These are phyloP conservation scores for Apiotrichum montevideense DNA, from an alignment of 1,284 basidiomycete genomes.

Conservation along the genomic window DNA sequence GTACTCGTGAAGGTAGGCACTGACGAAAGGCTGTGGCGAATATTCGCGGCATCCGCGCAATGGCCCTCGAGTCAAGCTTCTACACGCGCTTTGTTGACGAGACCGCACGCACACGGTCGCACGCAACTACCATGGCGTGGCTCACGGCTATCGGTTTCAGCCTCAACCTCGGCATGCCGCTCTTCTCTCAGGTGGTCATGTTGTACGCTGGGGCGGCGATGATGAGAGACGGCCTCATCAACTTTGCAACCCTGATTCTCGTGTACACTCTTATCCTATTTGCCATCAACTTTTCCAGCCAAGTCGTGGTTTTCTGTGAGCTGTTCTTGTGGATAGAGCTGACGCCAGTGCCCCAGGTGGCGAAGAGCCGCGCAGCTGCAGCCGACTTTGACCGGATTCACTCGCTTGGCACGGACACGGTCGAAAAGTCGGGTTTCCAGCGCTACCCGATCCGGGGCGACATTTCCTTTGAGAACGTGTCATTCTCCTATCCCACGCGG, in stretches of 20 bases:
- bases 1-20: slow-evolving; percentile 26
- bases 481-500: slow-evolving; percentile 77
- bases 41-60: slow-evolving; percentile 76
- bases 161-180: slow-evolving; percentile 72
- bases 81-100: slow-evolving; percentile 61
- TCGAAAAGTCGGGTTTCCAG: slow-evolving; percentile 62
- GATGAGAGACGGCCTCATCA: slow-evolving; percentile 71
- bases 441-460: slow-evolving; percentile 61
- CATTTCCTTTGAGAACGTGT: slow-evolving; percentile 63
- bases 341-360: slow-evolving; percentile 63
- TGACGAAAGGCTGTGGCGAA: slow-evolving; percentile 65
- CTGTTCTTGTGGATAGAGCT: neutral
- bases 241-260: slow-evolving; percentile 80
- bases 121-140: slow-evolving; percentile 71
- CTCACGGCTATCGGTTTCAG: slow-evolving; percentile 78
- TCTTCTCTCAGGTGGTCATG: slow-evolving; percentile 78
- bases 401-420: slow-evolving; percentile 54
- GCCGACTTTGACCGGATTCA: slow-evolving; percentile 67
- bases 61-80: slow-evolving; percentile 80
- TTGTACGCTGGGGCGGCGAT: slow-evolving; percentile 85
- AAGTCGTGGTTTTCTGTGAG: slow-evolving; percentile 81
- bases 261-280: slow-evolving; percentile 89
- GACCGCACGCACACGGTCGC: slow-evolving; percentile 57
- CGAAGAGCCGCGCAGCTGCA: slow-evolving; percentile 72
- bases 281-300: slow-evolving; percentile 82